These are phyloP conservation scores for Aspergillus sp. DNA, from an alignment of 2,329 filamentous ascomycete species.

Conservation along the genomic window DNA sequence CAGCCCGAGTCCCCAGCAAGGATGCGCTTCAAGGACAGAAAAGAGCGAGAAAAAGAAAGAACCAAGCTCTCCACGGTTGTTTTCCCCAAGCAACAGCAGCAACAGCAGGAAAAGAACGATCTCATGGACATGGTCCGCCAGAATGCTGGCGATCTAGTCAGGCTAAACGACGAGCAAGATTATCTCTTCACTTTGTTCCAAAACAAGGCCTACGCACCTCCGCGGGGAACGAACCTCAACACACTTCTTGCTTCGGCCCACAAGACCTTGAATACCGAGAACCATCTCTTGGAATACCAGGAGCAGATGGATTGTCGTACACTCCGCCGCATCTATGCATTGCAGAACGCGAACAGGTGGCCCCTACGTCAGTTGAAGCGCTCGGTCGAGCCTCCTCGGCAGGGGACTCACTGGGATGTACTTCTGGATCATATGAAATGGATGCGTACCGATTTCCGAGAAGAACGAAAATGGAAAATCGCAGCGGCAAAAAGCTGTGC, in stretches of 20 bases:
- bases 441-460: slow-evolving; percentile 94
- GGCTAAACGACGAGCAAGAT: slow-evolving; percentile 47
- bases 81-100: slow-evolving; percentile 64
- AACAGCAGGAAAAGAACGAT: slow-evolving; percentile 47
- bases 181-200: slow-evolving; percentile 63
- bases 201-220: slow-evolving; percentile 53
- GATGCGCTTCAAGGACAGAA: slow-evolving; percentile 45
- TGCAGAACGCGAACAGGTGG: slow-evolving; percentile 91
- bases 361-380: slow-evolving; percentile 84
- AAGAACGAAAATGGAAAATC: slow-evolving; percentile 92
- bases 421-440: slow-evolving; percentile 89
- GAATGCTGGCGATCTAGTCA: slow-evolving; percentile 44
- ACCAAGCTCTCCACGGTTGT: slow-evolving; percentile 70
- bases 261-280: slow-evolving; percentile 83
- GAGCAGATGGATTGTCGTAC: slow-evolving; percentile 87
- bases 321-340: slow-evolving; percentile 77
- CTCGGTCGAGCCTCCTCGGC: slow-evolving; percentile 72
- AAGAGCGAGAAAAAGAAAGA: slow-evolving; percentile 53
- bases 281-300: slow-evolving; percentile 75
- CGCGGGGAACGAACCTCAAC: slow-evolving; percentile 51
- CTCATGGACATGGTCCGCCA: slow-evolving; percentile 33
- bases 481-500: slow-evolving; percentile 75
- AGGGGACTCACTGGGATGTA: slow-evolving; percentile 77
- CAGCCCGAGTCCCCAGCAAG: slow-evolving; percentile 30
- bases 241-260: slow-evolving; percentile 76